A percentile compares a stretch with the other conserved stretches of the same genome.
Conservation (phyloP, 257 asterid species). For the Apocynum venetum region DNA sequence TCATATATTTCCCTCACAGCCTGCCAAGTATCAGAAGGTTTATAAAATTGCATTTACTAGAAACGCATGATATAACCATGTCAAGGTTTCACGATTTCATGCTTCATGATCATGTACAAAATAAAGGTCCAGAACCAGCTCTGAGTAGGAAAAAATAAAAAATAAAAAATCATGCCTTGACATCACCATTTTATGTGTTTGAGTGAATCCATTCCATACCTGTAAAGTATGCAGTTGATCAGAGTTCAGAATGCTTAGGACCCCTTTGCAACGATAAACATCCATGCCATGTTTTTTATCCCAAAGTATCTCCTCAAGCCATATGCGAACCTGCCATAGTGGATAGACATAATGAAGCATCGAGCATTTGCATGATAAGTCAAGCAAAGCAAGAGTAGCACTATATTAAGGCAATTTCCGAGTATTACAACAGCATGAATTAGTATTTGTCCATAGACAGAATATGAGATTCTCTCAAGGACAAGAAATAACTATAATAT, state of each 20-base stretch:
- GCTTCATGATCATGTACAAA: not conserved
- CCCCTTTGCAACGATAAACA: constrained; percentile 91
- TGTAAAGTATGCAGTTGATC: constrained; percentile 80
- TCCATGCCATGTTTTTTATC: constrained; percentile 87
- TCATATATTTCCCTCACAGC: constrained; percentile 95
- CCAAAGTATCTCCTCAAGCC: constrained; percentile 97
- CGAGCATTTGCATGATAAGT: not conserved
- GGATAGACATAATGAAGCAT: not conserved
- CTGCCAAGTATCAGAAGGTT: constrained; percentile 28
- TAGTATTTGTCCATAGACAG: not conserved
- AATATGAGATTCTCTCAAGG: not conserved
- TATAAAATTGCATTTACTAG: not conserved
- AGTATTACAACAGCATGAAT: not conserved
- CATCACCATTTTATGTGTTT: not conserved
- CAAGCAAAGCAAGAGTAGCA: not conserved
- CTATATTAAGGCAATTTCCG: not conserved
- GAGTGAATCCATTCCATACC: constrained; percentile 36
- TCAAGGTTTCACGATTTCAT: not conserved
- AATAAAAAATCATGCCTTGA: not conserved
- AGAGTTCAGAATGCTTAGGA: constrained; percentile 55
- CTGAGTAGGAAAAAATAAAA: not conserved
- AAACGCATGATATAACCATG: not conserved
- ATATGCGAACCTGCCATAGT: constrained; percentile 44
- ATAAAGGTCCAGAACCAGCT: constrained; percentile 5
- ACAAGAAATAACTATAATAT: not conserved